These are phyloP conservation scores for Phytophthora pseudosyringae DNA, from an alignment of 352 stramenopile species.

Conservation along the genomic window DNA sequence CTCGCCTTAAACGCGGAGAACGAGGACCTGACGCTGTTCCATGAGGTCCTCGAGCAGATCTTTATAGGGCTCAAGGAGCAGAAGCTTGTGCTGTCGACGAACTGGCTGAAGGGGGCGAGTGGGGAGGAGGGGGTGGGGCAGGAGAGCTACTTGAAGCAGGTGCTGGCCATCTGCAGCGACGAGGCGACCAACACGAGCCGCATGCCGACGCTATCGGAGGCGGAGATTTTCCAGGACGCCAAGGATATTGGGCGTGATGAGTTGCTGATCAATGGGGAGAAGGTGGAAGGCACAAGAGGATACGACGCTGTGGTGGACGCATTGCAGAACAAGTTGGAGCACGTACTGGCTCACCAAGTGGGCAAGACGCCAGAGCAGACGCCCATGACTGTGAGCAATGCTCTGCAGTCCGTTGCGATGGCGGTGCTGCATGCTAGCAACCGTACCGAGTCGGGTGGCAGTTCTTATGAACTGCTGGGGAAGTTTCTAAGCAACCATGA, in stretches of 20 bases:
- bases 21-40: slow-evolving; percentile 53
- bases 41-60: slow-evolving; percentile 64
- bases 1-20: slow-evolving; percentile 38
- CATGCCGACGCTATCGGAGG: slow-evolving; percentile 48
- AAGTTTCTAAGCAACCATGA: slow-evolving; percentile 62
- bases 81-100: slow-evolving; percentile 47
- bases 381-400: slow-evolving; percentile 41
- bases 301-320: slow-evolving; percentile 67
- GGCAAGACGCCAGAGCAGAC: slow-evolving; percentile 39
- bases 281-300: slow-evolving; percentile 50
- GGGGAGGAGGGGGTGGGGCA: slow-evolving; percentile 2
- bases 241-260: slow-evolving; percentile 86
- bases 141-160: slow-evolving; percentile 44
- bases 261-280: slow-evolving; percentile 65
- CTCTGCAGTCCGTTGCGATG: slow-evolving; percentile 39
- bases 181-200: slow-evolving; percentile 1
- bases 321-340: slow-evolving; percentile 53
- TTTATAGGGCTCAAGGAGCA: slow-evolving; percentile 45
- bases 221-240: slow-evolving; percentile 74
- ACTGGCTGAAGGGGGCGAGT: slow-evolving; percentile 42
- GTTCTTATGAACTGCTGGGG: slow-evolving; percentile 72
- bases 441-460: slow-evolving; percentile 77
- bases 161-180: slow-evolving; percentile 34
- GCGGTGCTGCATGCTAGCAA: slow-evolving; percentile 67
- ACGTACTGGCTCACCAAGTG: slow-evolving; percentile 35